Evolutionary conservation across 345 rosid genomes (phyloP).

Genomic region (Syzygium jambos): DNA sequence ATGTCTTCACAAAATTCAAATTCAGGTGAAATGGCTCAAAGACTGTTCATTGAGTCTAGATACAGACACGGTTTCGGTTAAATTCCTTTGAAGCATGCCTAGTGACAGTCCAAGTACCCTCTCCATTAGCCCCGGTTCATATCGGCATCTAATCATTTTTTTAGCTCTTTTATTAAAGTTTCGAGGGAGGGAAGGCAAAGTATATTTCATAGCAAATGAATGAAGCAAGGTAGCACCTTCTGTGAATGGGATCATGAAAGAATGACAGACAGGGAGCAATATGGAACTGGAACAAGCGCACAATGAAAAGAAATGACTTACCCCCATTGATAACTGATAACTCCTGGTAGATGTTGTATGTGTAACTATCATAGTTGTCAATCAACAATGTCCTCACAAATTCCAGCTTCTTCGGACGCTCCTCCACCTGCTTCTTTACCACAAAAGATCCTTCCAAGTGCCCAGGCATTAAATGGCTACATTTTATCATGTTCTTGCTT

Average conservation of each 20-base stretch:
- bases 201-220: neutral
- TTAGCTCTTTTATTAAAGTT: neutral
- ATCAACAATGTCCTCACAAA: conserved; percentile 78
- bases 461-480: conserved; percentile 37
- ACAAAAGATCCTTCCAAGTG: conserved; percentile 44
- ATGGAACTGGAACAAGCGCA: neutral
- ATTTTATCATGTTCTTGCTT: conserved; percentile 16
- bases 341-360: conserved; percentile 85
- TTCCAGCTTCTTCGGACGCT: conserved; percentile 38
- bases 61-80: neutral
- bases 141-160: neutral
- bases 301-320: conserved; percentile 13
- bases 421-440: conserved; percentile 28
- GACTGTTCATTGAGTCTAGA: neutral
- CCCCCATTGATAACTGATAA: conserved; percentile 82
- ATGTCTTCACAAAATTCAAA: neutral
- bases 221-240: neutral
- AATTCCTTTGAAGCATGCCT: neutral
- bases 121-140: neutral
- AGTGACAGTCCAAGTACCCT: neutral
- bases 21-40: neutral
- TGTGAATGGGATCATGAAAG: neutral
- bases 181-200: neutral
- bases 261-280: neutral
- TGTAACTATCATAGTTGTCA: conserved; percentile 94